Evolutionary conservation across 768 basidiomycete genomes (phyloP).

Genomic region (Peribolospora baueri): DNA sequence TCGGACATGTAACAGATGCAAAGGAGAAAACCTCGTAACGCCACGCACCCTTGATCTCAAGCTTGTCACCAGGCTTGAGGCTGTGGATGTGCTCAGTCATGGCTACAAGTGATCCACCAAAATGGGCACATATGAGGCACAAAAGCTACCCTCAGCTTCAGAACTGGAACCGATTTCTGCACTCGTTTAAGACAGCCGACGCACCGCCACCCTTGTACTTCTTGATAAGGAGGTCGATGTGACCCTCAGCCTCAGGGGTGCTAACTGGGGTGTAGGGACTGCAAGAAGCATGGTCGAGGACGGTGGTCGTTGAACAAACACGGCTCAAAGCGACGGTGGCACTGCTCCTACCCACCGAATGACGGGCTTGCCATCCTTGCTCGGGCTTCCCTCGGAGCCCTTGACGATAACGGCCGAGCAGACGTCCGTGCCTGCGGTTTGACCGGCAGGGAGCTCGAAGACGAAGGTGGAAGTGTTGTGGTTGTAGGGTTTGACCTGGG

Average conservation of each 20-base stretch:
- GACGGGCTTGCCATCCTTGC: slow-evolving; percentile 56
- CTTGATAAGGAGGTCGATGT: slow-evolving; percentile 54
- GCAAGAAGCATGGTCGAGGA: not conserved
- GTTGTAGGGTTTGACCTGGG: slow-evolving; percentile 50
- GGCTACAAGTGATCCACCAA: too few species aligned
- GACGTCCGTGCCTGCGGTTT: slow-evolving; percentile 52
- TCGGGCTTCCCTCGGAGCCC: slow-evolving; percentile 39
- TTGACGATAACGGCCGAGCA: slow-evolving; percentile 57
- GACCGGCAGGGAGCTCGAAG: slow-evolving; percentile 37
- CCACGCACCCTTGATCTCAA: slow-evolving; percentile 50
- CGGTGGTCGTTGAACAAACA: too few species aligned
- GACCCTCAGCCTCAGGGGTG: not conserved
- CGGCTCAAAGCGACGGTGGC: too few species aligned
- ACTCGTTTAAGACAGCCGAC: too few species aligned
- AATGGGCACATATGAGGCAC: too few species aligned
- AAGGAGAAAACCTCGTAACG: not conserved
- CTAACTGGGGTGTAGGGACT: not conserved
- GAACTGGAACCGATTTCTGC: too few species aligned
- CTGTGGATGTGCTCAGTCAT: slow-evolving; percentile 35
- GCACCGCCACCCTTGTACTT: slow-evolving; percentile 24
- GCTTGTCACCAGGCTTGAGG: slow-evolving; percentile 53
- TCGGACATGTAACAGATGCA: not conserved
- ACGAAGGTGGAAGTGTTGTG: slow-evolving; percentile 62
- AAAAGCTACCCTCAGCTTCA: too few species aligned
- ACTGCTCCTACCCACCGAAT: slow-evolving; percentile 27